phyloP scores from a whole-genome alignment of 2,329 filamentous ascomycete species.

The Hypoxylon sp. region DNA sequence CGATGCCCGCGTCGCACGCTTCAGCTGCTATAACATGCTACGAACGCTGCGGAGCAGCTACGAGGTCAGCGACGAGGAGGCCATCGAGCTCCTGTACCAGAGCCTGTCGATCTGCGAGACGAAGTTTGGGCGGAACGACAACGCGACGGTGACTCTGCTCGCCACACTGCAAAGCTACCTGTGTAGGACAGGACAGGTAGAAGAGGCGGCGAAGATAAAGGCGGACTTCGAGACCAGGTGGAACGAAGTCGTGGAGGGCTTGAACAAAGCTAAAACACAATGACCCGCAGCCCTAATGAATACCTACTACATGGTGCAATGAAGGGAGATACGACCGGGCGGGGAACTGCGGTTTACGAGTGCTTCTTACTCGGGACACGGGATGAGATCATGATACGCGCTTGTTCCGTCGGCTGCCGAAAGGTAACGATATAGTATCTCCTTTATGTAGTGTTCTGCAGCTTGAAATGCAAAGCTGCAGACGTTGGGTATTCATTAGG shows the following conservation, averaged over 20 bases:
- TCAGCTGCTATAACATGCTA: constrained; percentile 42
- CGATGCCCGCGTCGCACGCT: constrained; percentile 38
- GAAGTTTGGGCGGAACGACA: constrained; percentile 36
- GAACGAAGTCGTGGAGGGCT: constrained; percentile 33
- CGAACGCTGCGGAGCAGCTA: constrained; percentile 34
- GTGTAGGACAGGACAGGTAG: constrained; percentile 9
- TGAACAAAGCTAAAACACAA: not conserved
- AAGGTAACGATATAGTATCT: constrained; percentile 4
- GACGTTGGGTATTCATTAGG: constrained; percentile 38
- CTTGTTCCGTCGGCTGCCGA: constrained; percentile 1
- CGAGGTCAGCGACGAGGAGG: constrained; percentile 29
- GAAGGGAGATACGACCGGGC: not conserved
- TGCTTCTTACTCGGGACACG: not conserved
- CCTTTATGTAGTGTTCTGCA: constrained; percentile 33
- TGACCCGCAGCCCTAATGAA: constrained; percentile 44
- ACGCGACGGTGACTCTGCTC: constrained; percentile 37
- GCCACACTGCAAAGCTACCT: constrained; percentile 36
- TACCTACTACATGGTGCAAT: constrained; percentile 44
- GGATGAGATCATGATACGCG: not conserved
- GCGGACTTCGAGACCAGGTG: constrained; percentile 37
- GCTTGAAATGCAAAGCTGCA: constrained; percentile 18
- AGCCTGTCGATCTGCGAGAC: constrained; percentile 34
- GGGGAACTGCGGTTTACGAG: not conserved
- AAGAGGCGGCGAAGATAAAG: constrained; percentile 31
- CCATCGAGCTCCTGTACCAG: constrained; percentile 26